These are phyloP conservation scores for Toxoplasma gondii DNA, from an alignment of 169 alveolate species.

Conservation along the genomic window DNA sequence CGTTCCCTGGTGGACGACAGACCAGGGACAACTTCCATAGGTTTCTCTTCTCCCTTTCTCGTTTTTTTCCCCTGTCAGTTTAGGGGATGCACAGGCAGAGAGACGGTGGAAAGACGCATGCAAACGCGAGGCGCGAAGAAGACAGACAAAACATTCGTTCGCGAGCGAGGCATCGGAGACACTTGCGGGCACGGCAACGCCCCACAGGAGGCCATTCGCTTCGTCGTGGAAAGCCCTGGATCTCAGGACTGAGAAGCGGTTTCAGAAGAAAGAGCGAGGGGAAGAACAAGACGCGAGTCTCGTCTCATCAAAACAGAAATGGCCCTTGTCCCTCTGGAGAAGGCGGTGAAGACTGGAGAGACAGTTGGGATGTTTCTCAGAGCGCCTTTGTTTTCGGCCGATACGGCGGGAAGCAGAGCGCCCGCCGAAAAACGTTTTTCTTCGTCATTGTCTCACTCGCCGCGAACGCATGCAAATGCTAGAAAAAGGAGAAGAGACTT, in stretches of 20 bases:
- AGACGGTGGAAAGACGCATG: too few relatives aligned
- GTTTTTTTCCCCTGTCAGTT: background rate
- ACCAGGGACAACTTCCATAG: background rate
- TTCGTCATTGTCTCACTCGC: background rate
- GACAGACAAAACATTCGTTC: too few relatives aligned
- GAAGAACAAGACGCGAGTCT: too few relatives aligned
- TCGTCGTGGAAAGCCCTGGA: too few relatives aligned
- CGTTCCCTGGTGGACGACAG: constrained; percentile 35
- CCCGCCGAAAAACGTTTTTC: constrained; percentile 10
- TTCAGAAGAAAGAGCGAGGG: too few relatives aligned
- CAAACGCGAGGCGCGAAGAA: too few relatives aligned
- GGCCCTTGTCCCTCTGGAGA: too few relatives aligned
- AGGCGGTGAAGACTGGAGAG: background rate
- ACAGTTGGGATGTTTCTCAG: background rate
- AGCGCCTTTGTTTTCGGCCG: background rate
- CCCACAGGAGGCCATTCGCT: too few relatives aligned
- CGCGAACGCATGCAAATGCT: background rate
- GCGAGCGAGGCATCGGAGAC: too few relatives aligned
- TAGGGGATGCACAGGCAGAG: background rate
- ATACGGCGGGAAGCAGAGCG: background rate
- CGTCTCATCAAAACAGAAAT: too few relatives aligned
- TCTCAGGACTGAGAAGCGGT: too few relatives aligned
- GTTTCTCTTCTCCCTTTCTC: background rate
- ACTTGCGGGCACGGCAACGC: too few relatives aligned
- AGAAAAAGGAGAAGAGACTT: background rate